Evolutionary conservation across 2,329 filamentous ascomycete genomes (phyloP).

Genomic region (Escovopsis sp.): DNA sequence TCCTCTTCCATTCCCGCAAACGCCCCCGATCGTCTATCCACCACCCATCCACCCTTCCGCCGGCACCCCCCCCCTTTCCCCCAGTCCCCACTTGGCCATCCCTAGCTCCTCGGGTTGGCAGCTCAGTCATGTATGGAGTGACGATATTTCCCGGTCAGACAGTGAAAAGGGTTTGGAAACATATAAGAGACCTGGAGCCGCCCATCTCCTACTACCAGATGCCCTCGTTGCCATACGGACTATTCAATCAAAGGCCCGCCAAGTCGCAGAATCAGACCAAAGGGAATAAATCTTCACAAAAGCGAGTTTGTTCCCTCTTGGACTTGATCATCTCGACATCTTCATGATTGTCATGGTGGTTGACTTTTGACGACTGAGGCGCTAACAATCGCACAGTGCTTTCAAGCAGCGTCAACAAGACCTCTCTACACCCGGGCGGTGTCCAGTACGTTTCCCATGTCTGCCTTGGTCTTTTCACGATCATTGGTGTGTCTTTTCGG

Average conservation of each 20-base stretch:
- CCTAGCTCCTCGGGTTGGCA: constrained; percentile 2
- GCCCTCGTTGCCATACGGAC: constrained; percentile 23
- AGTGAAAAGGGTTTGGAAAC: constrained; percentile 16
- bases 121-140: constrained; percentile 1
- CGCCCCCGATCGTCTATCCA: neutral
- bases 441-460: constrained; percentile 54
- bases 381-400: constrained; percentile 22
- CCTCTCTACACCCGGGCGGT: constrained; percentile 77
- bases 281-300: constrained; percentile 25
- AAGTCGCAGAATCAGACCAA: constrained; percentile 22
- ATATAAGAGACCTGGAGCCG: constrained; percentile 25
- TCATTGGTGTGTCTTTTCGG: neutral
- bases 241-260: constrained; percentile 23
- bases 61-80: constrained; percentile 1
- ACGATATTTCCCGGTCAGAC: neutral
- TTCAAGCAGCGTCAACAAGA: constrained; percentile 66
- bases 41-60: constrained; percentile 1
- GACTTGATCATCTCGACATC: neutral
- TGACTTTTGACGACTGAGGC: neutral
- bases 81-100: neutral
- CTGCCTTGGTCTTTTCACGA: constrained; percentile 5
- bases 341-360: constrained; percentile 1
- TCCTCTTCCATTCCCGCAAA: neutral
- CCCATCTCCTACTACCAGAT: constrained; percentile 7
- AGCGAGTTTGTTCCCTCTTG: constrained; percentile 18